Percentiles rank a stretch among this genome's conserved stretches.
These are phyloP conservation scores for Pseudonectria foliicola DNA, from an alignment of 2,329 filamentous ascomycete genomes.

Conservation along the genomic window DNA sequence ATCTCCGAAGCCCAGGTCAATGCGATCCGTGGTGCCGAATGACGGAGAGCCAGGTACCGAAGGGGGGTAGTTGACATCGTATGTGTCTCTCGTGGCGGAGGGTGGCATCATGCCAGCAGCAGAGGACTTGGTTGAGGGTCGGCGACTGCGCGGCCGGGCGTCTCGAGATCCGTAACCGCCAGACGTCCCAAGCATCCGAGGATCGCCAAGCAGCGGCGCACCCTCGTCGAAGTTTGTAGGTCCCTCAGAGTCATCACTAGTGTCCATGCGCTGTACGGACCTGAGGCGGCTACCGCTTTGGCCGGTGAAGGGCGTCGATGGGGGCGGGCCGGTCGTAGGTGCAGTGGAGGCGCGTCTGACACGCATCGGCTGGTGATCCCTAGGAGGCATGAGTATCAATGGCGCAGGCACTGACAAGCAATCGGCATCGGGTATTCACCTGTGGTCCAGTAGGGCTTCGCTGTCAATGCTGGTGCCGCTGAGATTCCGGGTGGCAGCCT, in stretches of 20 bases:
- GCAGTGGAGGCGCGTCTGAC: conserved; percentile 53
- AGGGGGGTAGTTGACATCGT: conserved; percentile 62
- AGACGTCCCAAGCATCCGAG: conserved; percentile 17
- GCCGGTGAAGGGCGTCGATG: conserved; percentile 24
- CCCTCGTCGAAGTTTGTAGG: conserved; percentile 40
- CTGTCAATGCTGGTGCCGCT: conserved; percentile 88
- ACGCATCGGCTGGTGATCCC: conserved; percentile 55
- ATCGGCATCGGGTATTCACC: conserved; percentile 39
- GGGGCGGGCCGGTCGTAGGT: conserved; percentile 27
- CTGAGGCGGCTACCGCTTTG: conserved; percentile 28
- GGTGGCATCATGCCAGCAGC: conserved; percentile 32
- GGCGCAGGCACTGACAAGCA: neutral
- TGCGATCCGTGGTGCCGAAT: conserved; percentile 40
- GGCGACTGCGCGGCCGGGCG: conserved; percentile 32
- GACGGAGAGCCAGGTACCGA: conserved; percentile 58
- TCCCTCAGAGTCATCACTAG: conserved; percentile 42
- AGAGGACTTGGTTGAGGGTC: conserved; percentile 46
- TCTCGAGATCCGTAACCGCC: conserved; percentile 38
- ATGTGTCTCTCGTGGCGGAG: conserved; percentile 35
- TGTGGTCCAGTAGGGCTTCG: conserved; percentile 79
- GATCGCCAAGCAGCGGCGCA: conserved; percentile 45
- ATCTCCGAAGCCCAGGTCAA: conserved; percentile 57
- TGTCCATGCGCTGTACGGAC: conserved; percentile 29
- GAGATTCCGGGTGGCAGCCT: conserved; percentile 47
- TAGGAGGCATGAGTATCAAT: conserved; percentile 19